Conservation (phyloP, 345 rosid species). For the Eucalyptus paniculata region DNA sequence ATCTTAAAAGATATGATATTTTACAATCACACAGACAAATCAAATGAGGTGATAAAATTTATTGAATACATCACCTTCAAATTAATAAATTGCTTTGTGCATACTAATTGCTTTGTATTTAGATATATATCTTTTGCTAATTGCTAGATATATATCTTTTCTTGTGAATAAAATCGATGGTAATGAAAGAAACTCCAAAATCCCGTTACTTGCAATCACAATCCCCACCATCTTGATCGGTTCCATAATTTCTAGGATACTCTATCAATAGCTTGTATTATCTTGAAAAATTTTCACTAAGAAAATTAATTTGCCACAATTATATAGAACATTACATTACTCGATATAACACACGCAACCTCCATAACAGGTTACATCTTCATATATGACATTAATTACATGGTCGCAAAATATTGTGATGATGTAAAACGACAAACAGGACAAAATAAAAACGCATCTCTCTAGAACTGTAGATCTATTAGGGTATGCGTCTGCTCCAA, state of each 20-base stretch:
- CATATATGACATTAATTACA: too few relatives aligned
- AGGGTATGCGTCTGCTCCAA: fast-evolving
- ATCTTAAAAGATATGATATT: neutral
- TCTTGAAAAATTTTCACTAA: neutral
- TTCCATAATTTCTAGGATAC: too few relatives aligned
- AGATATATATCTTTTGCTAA: too few relatives aligned
- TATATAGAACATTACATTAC: fast-evolving
- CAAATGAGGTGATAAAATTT: too few relatives aligned
- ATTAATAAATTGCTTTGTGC: too few relatives aligned
- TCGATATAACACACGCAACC: neutral
- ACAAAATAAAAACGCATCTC: neutral
- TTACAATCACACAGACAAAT: too few relatives aligned
- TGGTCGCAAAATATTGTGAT: fast-evolving
- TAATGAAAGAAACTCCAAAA: neutral
- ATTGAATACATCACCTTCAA: too few relatives aligned
- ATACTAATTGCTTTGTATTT: too few relatives aligned
- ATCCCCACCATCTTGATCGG: neutral
- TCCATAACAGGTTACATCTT: neutral
- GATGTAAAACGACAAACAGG: too few relatives aligned
- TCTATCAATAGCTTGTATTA: neutral
- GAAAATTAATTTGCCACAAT: neutral
- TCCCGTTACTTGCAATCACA: neutral
- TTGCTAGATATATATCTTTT: too few relatives aligned
- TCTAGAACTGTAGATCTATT: neutral
- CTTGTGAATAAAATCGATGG: neutral